phyloP scores from a whole-genome alignment of 2,329 filamentous ascomycete species.

The Hansfordia pulvinata region DNA sequence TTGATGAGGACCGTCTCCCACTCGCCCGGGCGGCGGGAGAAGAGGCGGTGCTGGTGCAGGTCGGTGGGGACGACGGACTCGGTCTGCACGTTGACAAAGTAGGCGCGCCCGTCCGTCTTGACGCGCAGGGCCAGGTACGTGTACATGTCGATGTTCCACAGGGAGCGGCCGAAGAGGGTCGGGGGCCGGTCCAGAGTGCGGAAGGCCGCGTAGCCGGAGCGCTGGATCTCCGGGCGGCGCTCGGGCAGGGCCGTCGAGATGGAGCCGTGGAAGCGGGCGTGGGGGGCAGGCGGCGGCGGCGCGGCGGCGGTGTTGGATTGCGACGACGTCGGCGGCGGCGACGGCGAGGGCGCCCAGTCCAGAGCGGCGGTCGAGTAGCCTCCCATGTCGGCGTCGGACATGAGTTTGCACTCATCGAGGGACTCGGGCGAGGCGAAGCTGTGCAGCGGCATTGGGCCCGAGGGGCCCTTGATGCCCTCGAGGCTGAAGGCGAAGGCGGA shows the following conservation, averaged over 20 bases:
- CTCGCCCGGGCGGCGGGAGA: conserved; percentile 61
- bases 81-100: conserved; percentile 91
- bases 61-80: conserved; percentile 91
- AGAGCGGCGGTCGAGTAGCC: conserved; percentile 68
- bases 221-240: conserved; percentile 58
- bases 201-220: conserved; percentile 83
- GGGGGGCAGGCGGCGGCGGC: conserved; percentile 29
- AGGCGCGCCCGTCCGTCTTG: conserved; percentile 81
- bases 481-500: conserved; percentile 49
- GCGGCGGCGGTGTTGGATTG: conserved; percentile 10
- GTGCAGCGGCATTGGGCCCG: conserved; percentile 49
- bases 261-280: conserved; percentile 71
- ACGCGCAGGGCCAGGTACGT: conserved; percentile 75
- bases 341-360: conserved; percentile 38
- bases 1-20: conserved; percentile 95
- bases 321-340: conserved; percentile 7
- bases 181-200: conserved; percentile 63
- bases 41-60: conserved; percentile 85
- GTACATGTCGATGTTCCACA: conserved; percentile 88
- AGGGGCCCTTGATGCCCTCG: conserved; percentile 54
- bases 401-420: conserved; percentile 51
- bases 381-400: conserved; percentile 78
- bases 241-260: conserved; percentile 78
- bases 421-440: conserved; percentile 40
- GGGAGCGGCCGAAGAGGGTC: conserved; percentile 72